Conservation (phyloP, 208 protist species). For the Acanthamoeba castellanii region DNA sequence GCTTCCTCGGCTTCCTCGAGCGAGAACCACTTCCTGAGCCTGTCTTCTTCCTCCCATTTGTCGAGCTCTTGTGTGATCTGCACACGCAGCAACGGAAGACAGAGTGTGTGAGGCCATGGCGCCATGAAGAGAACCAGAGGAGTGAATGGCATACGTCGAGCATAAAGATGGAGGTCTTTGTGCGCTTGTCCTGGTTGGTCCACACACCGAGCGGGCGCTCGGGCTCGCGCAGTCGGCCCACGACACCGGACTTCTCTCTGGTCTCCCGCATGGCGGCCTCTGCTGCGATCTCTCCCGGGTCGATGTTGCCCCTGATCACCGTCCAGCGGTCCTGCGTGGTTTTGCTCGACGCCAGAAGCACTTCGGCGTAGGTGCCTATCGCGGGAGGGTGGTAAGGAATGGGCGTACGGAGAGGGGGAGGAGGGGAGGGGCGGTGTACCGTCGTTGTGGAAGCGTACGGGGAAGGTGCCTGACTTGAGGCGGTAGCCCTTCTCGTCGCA, state of each 20-base stretch:
- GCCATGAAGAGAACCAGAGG: not conserved
- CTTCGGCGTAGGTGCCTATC: constrained; percentile 25
- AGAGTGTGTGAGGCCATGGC: not conserved
- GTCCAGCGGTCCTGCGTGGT: constrained; percentile 39
- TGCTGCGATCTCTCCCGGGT: constrained; percentile 60
- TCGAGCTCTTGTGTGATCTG: constrained; percentile 51
- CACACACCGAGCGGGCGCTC: constrained; percentile 65
- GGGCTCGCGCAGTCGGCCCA: constrained; percentile 46
- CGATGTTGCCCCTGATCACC: constrained; percentile 31
- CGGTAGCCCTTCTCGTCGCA: constrained; percentile 45
- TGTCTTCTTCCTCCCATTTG: constrained; percentile 58
- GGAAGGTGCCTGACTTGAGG: constrained; percentile 58
- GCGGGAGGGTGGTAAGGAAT: not conserved
- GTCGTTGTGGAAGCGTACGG: constrained; percentile 13
- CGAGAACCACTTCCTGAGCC: constrained; percentile 65
- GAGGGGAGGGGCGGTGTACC: not conserved
- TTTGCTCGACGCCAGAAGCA: constrained; percentile 60
- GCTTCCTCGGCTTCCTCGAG: constrained; percentile 35
- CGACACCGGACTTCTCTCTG: constrained; percentile 12
- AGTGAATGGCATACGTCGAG: constrained; percentile 36
- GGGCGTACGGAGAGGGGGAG: not conserved
- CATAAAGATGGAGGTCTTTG: constrained; percentile 63
- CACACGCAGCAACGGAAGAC: too few relatives aligned
- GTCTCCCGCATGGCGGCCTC: constrained; percentile 62
- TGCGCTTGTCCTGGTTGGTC: constrained; percentile 52